Evolutionary conservation across 805 yeast species (phyloP), one percentile per base, ranked within the genome.

Genomic region (Barnettozyma salicaria): DNA sequence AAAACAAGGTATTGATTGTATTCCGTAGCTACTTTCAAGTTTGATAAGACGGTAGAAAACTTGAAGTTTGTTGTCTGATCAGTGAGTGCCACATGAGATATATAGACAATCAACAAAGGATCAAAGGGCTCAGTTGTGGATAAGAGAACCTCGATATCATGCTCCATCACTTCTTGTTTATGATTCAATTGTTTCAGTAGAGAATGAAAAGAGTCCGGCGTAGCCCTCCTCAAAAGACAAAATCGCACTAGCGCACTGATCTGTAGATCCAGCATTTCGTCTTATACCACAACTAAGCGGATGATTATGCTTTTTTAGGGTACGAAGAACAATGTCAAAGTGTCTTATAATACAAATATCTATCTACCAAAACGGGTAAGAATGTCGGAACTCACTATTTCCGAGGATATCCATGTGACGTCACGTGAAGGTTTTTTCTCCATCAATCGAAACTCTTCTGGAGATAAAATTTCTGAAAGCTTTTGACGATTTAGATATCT

Each of bases 151-250:
- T 18, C 25, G 4, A 50, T 30, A 21, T 48, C 53, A 5, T 43
- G 33, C 3, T 28, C 16, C 4, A 45, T 9, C 9, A 53, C 34
- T 24, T 47, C 48, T 11, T 45, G 47, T 28, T 44, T 52, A 28
- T 48, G 47, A 18, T 47, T 43, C 27, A 53, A 16, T 32, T 55
- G 59, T 18, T 49, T 47, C 30, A 52, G 32, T 14, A 54, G 32
- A 0, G 47, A 33, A 8, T 37, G 44, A 32, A 52, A 52, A 1
- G 46, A 34, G 11, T 27, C 20, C 1, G 53, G 46, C 8, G 41
- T 27, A 4, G 40, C 41, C 7, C 51, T 40, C 27, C 27, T 42
- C 4, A 31, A 31, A 7, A 50, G 41, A 11, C 50, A 47, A 23
- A 48, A 43, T 22, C 26, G 28, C 7, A 51, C 36, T 9, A 53